Conservation (phyloP, 2,329 filamentous ascomycete species). For the Arthroderma uncinatum region DNA sequence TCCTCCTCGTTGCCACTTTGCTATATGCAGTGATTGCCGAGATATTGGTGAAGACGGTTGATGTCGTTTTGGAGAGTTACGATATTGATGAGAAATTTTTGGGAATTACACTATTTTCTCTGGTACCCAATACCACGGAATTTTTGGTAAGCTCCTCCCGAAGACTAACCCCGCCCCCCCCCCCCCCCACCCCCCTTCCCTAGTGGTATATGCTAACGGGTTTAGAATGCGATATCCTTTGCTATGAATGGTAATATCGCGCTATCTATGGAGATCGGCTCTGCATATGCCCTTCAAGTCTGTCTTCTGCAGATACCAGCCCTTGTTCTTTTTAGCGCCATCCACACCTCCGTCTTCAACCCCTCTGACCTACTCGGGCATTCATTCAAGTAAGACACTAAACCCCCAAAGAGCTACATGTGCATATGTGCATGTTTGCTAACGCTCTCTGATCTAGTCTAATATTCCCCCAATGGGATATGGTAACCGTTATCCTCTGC, state of each 20-base stretch:
- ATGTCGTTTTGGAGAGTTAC: constrained; percentile 83
- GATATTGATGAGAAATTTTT: constrained; percentile 95
- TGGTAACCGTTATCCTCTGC: constrained; percentile 91
- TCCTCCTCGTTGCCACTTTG: constrained; percentile 77
- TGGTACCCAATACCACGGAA: constrained; percentile 96
- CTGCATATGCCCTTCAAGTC: constrained; percentile 90
- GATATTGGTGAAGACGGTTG: constrained; percentile 91
- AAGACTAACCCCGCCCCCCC: too few species aligned
- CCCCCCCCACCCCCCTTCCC: too few species aligned
- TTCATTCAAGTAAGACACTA: constrained; percentile 43
- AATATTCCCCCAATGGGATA: constrained; percentile 97
- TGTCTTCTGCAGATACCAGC: constrained; percentile 90
- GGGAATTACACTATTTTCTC: constrained; percentile 88
- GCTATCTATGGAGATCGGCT: constrained; percentile 96
- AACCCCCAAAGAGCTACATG: not conserved
- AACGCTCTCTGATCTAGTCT: constrained; percentile 41
- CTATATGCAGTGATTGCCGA: constrained; percentile 96
- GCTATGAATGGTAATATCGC: constrained; percentile 99
- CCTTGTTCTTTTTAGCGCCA: constrained; percentile 78
- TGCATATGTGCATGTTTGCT: constrained; percentile 10
- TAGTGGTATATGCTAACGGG: not conserved
- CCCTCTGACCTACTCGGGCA: constrained; percentile 41
- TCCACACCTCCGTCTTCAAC: constrained; percentile 51
- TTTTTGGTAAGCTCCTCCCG: constrained; percentile 72
- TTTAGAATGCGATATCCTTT: constrained; percentile 90